Evolutionary conservation across 176 grass and related monocot genomes (phyloP).

Genomic region (Eremochloa ophiuroides): DNA sequence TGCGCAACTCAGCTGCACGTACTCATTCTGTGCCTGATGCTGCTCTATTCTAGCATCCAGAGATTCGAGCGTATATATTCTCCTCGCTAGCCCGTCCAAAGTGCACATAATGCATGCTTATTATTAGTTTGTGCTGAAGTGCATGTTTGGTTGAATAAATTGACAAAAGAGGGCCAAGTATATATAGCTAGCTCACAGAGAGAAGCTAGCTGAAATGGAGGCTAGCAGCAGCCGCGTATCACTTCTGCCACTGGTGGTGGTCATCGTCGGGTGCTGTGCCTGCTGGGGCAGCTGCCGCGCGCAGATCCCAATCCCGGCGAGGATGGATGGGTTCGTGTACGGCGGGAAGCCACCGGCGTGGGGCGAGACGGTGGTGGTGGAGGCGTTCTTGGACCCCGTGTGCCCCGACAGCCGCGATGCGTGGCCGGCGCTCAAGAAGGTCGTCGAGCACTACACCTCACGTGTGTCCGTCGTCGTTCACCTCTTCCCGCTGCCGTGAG

Average conservation of each 20-base stretch:
- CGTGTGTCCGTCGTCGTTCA: slow-evolving; percentile 63
- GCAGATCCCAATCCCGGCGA: slow-evolving; percentile 67
- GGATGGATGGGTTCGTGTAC: slow-evolving; percentile 79
- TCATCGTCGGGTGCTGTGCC: background rate
- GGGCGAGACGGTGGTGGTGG: slow-evolving; percentile 75
- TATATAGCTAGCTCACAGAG: background rate
- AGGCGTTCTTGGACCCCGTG: slow-evolving; percentile 78
- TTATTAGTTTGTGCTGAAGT: background rate
- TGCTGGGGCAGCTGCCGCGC: background rate
- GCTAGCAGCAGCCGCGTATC: background rate
- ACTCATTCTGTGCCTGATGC: background rate
- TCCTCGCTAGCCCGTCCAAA: background rate
- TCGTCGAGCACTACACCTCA: slow-evolving; percentile 41
- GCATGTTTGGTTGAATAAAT: background rate
- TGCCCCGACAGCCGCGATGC: slow-evolving; percentile 90
- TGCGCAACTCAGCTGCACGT: background rate
- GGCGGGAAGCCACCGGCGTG: slow-evolving; percentile 22
- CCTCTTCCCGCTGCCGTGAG: slow-evolving; percentile 82
- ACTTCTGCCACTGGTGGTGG: background rate
- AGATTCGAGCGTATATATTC: background rate
- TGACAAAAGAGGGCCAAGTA: background rate
- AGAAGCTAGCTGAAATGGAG: background rate
- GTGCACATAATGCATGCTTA: no score
- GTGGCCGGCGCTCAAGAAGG: slow-evolving; percentile 66
- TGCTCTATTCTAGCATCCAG: background rate